Conservation (phyloP, 805 yeast genomes). For the Saturnispora gosingensis region DNA sequence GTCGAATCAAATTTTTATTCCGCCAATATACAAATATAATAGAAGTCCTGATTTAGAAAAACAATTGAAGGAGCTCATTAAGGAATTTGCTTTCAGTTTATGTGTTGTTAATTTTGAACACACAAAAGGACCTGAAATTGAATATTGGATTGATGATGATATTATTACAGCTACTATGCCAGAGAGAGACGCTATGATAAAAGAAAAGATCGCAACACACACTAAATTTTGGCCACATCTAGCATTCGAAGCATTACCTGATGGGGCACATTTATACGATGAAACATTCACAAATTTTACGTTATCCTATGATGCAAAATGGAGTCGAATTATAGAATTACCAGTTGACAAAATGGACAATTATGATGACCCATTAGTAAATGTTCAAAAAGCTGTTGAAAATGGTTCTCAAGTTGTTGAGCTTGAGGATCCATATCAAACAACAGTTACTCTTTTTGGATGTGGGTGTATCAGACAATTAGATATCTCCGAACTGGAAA, state of each 20-base stretch:
- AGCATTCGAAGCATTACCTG: slow-evolving; percentile 94
- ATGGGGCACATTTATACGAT: slow-evolving; percentile 88
- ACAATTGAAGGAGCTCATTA: slow-evolving; percentile 4
- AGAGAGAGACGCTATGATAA: slow-evolving; percentile 14
- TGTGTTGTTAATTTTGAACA: slow-evolving; percentile 93
- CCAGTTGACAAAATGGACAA: slow-evolving; percentile 21
- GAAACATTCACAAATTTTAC: slow-evolving; percentile 92
- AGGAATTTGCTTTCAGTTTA: slow-evolving; percentile 57
- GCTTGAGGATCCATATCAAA: slow-evolving; percentile 20
- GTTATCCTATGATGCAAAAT: slow-evolving; percentile 55
- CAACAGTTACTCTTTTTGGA: slow-evolving; percentile 72
- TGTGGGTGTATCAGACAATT: slow-evolving; percentile 89
- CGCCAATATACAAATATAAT: slow-evolving; percentile 8
- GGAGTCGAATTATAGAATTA: slow-evolving; percentile 37
- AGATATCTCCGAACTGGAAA: slow-evolving; percentile 43
- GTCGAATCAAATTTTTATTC: neutral
- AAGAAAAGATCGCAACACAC: slow-evolving; percentile 25
- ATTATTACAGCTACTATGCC: neutral
- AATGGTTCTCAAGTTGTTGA: slow-evolving; percentile 16
- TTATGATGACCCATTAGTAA: neutral
- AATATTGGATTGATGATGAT: slow-evolving; percentile 62
- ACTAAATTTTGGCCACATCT: slow-evolving; percentile 66
- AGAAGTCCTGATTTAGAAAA: slow-evolving; percentile 2
- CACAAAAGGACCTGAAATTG: slow-evolving; percentile 86
- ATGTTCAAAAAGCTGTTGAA: neutral